Base-by-base conservation (phyloP, 2,329 filamentous ascomycete genomes). In the Aspergillus floridensis region DNA sequence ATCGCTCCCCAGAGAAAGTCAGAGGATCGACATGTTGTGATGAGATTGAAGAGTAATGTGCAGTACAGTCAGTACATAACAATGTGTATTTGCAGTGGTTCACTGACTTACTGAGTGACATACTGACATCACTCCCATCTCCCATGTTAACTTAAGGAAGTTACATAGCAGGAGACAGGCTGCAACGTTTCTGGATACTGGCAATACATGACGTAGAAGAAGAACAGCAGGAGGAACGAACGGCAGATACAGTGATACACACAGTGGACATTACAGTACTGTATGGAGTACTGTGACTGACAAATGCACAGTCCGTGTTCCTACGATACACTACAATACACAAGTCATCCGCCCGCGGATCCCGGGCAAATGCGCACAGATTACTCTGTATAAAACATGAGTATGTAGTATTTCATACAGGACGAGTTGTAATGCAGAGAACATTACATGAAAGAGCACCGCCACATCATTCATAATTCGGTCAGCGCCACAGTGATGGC, bases 401-500 rank as follows among this genome's bases (percentile, higher is more conserved):
- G 32, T 35, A 16, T 4, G 32, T 11, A 16, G 5, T 35, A 35
- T 2, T 6, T 0, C 38, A 41, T 19, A n/a, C 14, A 16, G 16
- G 19, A 16, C 22, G 14, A 4, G 14, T 1, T 19, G 12, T 44
- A n/a, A 7, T 7, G 38, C 38, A 19, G 6, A 16, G n/a, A 29
- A 29, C 26, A 29, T 29, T 29, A 29, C 26, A 29, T 8, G 26
- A 29, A 7, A 29, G 5, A 29, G 22, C 57, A 60, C 61, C 60
- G 59, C 62, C 62, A 61, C 60, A 44, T 24, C 14, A 19, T 16
- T 29, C 7, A 32, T 16, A 38, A 16, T 11, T n/a, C 8, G 32
- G 7, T 21, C 56, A 59, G 56, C 59, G 59, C 59, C 60, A 63
- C 59, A 44, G 52, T 32, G 41, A 35, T 49, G 55, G 57, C 32